phyloP scores from a whole-genome alignment of 1,284 basidiomycete species.

The Peniophora sp. region DNA sequence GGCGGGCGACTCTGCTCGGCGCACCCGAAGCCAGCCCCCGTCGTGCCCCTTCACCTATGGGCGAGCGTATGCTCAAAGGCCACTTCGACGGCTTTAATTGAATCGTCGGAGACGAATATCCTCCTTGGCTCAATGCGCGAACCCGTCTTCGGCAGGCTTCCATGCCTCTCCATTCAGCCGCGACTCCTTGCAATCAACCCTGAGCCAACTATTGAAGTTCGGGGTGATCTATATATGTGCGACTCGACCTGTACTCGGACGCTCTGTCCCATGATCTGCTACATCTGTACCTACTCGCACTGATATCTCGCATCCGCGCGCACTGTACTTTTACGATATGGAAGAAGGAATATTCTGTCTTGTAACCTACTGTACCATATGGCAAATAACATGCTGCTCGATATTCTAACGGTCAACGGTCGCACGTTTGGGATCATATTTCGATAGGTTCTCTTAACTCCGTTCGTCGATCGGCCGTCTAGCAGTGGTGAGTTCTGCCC shows the following conservation, averaged over 20 bases:
- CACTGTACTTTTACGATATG: not conserved
- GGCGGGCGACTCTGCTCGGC: slow-evolving; percentile 53
- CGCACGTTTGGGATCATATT: too few species aligned
- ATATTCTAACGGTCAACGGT: too few species aligned
- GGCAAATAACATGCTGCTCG: not conserved
- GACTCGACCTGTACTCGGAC: not conserved
- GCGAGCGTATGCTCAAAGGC: slow-evolving; percentile 74
- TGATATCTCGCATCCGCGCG: not conserved
- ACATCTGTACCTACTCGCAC: not conserved
- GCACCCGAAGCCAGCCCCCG: slow-evolving; percentile 36
- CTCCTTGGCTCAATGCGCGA: not conserved
- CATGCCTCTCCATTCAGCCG: not conserved
- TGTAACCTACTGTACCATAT: not conserved
- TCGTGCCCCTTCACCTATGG: slow-evolving; percentile 77
- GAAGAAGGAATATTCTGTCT: not conserved
- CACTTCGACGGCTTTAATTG: slow-evolving; percentile 78
- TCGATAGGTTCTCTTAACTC: too few species aligned
- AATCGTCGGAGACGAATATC: not conserved
- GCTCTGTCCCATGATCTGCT: not conserved
- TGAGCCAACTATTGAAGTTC: not conserved
- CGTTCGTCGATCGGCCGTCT: too few species aligned
- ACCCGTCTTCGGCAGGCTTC: not conserved
- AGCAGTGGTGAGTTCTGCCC: too few species aligned
- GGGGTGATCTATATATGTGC: not conserved
- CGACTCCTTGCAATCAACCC: not conserved